Percentiles rank a stretch among this genome's conserved stretches.
These are phyloP conservation scores for Stemphylium beticola DNA, from an alignment of 2,329 filamentous ascomycete species.

Conservation along the genomic window DNA sequence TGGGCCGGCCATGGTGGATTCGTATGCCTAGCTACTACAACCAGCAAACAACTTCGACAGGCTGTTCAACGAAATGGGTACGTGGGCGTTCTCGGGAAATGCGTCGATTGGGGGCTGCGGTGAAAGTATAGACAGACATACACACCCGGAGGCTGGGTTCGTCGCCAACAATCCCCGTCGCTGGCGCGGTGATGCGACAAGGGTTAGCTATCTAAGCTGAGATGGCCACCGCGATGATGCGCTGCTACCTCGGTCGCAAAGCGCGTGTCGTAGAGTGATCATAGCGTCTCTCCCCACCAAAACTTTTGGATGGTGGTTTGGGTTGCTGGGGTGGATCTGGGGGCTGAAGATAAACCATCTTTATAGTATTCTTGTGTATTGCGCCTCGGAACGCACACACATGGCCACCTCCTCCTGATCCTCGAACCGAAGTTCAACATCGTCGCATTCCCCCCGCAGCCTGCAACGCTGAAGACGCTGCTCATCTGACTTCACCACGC, in stretches of 20 bases:
- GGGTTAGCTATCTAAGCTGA: conserved; percentile 2
- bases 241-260: conserved; percentile 24
- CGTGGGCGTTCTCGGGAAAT: background rate
- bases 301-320: conserved; percentile 24
- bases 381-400: no score
- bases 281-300: conserved; percentile 31
- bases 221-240: conserved; percentile 20
- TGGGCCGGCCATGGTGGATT: conserved; percentile 36
- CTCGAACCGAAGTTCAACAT: no score
- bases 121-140: background rate
- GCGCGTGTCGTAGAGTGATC: conserved; percentile 27
- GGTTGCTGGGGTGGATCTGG: background rate
- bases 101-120: background rate
- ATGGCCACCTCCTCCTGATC: no score
- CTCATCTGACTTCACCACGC: background rate
- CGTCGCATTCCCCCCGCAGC: background rate
- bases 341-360: background rate
- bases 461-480: background rate
- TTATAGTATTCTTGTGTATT: no score
- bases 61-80: background rate
- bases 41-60: background rate
- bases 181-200: background rate
- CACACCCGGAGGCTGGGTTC: conserved; percentile 1
- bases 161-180: background rate
- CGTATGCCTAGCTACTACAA: background rate